A percentile compares a stretch with the other conserved stretches of the same genome.
These are phyloP conservation scores for Botryotinia calthae DNA, from an alignment of 2,329 filamentous ascomycete genomes.

Conservation along the genomic window DNA sequence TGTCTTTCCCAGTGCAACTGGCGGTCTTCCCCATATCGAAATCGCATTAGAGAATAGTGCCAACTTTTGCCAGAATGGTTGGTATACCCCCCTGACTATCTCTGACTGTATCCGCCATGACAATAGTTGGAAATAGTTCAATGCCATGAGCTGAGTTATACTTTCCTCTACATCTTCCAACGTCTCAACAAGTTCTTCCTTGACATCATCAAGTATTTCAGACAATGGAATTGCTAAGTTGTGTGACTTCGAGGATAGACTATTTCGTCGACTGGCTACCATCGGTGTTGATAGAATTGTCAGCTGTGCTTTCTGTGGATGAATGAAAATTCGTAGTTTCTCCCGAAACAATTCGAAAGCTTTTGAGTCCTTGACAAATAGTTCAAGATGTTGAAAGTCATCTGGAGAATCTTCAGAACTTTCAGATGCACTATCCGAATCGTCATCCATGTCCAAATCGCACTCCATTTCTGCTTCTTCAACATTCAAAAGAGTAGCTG, in stretches of 20 bases:
- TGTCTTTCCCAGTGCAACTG: constrained; percentile 16
- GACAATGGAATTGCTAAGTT: background rate
- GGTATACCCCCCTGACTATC: background rate
- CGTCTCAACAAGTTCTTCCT: background rate
- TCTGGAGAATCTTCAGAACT: constrained; percentile 7
- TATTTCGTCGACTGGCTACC: background rate
- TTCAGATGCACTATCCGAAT: constrained; percentile 1
- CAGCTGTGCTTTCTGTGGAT: background rate
- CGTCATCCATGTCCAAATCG: background rate
- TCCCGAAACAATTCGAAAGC: constrained; percentile 16
- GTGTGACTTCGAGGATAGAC: background rate
- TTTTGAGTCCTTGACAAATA: constrained; percentile 23
- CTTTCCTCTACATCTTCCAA: background rate
- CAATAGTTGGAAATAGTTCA: background rate
- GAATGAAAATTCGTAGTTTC: constrained; percentile 20
- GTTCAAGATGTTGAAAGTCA: constrained; percentile 18
- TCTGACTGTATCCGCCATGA: background rate
- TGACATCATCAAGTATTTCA: background rate
- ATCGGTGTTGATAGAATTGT: background rate
- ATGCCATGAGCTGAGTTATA: background rate
- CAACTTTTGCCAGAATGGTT: background rate
- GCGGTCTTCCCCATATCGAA: background rate
- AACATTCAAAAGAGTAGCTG: background rate
- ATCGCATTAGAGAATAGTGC: background rate
- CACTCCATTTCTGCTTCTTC: background rate